These are phyloP conservation scores for Globisporangium irregulare DNA, from an alignment of 352 stramenopile species.

Conservation along the genomic window DNA sequence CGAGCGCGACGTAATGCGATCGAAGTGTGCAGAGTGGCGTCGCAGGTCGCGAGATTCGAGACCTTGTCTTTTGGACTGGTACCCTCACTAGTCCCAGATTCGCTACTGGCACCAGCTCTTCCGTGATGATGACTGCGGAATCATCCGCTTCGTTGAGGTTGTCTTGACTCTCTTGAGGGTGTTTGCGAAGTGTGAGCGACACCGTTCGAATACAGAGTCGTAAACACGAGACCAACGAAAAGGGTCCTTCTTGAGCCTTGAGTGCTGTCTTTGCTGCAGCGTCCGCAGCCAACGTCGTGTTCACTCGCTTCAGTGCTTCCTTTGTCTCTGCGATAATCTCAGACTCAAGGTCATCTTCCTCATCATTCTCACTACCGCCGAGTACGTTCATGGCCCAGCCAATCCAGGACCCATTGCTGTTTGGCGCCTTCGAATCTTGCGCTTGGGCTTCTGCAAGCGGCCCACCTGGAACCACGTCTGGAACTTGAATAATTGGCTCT, in stretches of 20 bases:
- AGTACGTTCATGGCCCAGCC: constrained; percentile 70
- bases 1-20: constrained; percentile 50
- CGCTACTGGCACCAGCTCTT: constrained; percentile 74
- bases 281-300: constrained; percentile 13
- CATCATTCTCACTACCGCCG: constrained; percentile 40
- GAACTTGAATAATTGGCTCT: not conserved
- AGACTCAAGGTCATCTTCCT: constrained; percentile 65
- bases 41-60: constrained; percentile 55
- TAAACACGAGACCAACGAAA: constrained; percentile 39
- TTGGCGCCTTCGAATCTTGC: not conserved
- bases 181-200: constrained; percentile 64
- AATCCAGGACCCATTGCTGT: constrained; percentile 45
- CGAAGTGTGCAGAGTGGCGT: constrained; percentile 51
- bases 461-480: not conserved
- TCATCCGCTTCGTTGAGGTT: constrained; percentile 17
- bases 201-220: constrained; percentile 53
- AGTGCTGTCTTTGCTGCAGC: constrained; percentile 14
- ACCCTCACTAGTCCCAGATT: constrained; percentile 82
- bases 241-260: constrained; percentile 9
- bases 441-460: not conserved
- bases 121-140: constrained; percentile 20
- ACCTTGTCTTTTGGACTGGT: constrained; percentile 32
- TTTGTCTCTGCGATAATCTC: constrained; percentile 71
- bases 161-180: constrained; percentile 27
- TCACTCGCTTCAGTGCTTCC: constrained; percentile 36